A percentile compares a stretch with the other conserved stretches of the same genome.
Conservation (phyloP, 352 stramenopile genomes). For the Phytophthora megakarya region DNA sequence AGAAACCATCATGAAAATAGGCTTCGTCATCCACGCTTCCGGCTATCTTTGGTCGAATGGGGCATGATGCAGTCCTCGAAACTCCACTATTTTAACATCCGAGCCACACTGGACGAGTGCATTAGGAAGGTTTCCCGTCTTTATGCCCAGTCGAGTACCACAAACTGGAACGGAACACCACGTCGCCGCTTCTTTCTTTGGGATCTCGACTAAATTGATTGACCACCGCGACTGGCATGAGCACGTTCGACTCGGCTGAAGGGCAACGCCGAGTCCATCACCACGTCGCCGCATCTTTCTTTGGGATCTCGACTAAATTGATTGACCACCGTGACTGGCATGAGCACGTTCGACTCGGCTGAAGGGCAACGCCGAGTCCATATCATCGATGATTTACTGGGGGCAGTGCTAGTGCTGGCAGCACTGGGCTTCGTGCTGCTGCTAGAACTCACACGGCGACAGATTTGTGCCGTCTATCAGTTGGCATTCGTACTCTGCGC, state of each 20-base stretch:
- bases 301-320: neutral
- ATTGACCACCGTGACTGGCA: conserved; percentile 2
- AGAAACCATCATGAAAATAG: neutral
- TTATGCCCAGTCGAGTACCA: conserved; percentile 17
- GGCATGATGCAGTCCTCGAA: conserved; percentile 10
- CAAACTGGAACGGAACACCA: conserved; percentile 10
- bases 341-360: conserved; percentile 25
- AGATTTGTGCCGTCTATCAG: conserved; percentile 72
- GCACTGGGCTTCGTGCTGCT: conserved; percentile 49
- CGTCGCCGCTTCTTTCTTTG: neutral
- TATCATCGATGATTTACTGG: conserved; percentile 80
- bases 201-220: neutral
- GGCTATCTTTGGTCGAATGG: neutral
- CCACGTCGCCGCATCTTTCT: no score
- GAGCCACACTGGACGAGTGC: neutral
- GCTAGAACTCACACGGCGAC: conserved; percentile 73
- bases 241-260: conserved; percentile 21
- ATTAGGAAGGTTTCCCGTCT: neutral
- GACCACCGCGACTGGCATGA: conserved; percentile 10
- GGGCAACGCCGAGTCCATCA: conserved; percentile 52
- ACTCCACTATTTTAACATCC: conserved; percentile 23
- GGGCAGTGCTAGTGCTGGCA: conserved; percentile 62
- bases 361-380: conserved; percentile 50
- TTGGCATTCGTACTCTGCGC: conserved; percentile 67
- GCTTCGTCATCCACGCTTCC: neutral